Base-by-base conservation (phyloP, 768 basidiomycete genomes). In the Auricularia auricula-judae region DNA sequence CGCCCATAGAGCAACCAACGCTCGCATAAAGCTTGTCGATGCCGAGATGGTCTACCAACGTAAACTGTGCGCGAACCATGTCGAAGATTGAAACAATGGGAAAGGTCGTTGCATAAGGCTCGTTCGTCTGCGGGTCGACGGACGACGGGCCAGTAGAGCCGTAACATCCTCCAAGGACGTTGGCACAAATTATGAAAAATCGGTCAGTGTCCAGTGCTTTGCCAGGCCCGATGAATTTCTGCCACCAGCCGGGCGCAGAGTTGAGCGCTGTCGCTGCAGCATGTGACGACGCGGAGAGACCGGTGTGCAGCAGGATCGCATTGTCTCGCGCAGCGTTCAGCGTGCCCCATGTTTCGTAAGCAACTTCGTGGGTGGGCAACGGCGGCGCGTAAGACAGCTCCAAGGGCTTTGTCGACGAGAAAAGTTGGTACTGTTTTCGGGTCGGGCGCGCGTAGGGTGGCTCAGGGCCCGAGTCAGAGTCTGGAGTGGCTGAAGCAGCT, bases 291-390 rank as follows among this genome's bases (percentile, higher is more conserved):
- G 95, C 97, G 11, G 92, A 95, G 3, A 99, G 83, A 18, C 97
- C 97, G 0, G 97, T 99, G 71, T 98, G 95, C 11, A 99, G 82
- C 12, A 99, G 86, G 61, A 99, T 94, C 61, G 83, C 96, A 71
- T 99, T 98, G 74, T 93, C 88, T 54, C 80, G 82, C 5, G 77
- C 69, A 0, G 88, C 78, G 29, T 90, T 89, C 54, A 98, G 87
- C 1, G 84, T 84, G 2, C 97, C 97, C 97, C 97, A 99, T 0
- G 97, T 92, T 78, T 99, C 97, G 80, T 98, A 99, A 0, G 97
- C 97, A 65, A 98, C 83, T 68, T 92, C 84, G 69, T 93, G 87
- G 5, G 85, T 77, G 1, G 87, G 84, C 0, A 96, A 80, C 1
- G 82, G 77, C 66, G 1, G 77, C 74, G 65, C 82, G 67, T 86